phyloP scores from a whole-genome alignment of 2,329 filamentous ascomycete genomes.

The Helicocarpus griseus region DNA sequence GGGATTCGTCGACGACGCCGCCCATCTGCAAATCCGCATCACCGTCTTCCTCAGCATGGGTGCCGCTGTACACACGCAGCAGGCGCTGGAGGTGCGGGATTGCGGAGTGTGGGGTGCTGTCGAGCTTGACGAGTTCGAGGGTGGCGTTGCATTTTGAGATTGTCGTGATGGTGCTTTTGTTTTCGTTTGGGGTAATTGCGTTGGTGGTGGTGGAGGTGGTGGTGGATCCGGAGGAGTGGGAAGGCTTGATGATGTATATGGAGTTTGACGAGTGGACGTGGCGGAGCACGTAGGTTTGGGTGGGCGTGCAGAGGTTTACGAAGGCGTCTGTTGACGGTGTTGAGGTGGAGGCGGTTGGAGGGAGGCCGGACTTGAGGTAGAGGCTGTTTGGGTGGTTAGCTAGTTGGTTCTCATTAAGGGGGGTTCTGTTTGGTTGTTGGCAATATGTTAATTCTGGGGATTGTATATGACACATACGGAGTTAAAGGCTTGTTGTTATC shows the following conservation, averaged over 20 bases:
- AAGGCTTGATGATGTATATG: slow-evolving; percentile 44
- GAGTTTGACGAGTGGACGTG: slow-evolving; percentile 59
- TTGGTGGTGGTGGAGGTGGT: slow-evolving; percentile 6
- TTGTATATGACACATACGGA: slow-evolving; percentile 18
- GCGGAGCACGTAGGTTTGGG: slow-evolving; percentile 49
- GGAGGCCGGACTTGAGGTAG: slow-evolving; percentile 26
- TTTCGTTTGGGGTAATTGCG: too few relatives aligned
- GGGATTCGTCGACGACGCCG: slow-evolving; percentile 10
- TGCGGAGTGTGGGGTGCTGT: slow-evolving; percentile 20
- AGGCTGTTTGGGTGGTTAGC: not conserved
- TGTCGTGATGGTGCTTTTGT: slow-evolving; percentile 23
- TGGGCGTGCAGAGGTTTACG: slow-evolving; percentile 50
- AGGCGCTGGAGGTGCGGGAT: slow-evolving; percentile 20
- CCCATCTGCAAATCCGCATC: slow-evolving; percentile 10
- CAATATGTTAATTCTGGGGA: not conserved
- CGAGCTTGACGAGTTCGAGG: slow-evolving; percentile 33
- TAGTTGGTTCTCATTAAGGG: not conserved
- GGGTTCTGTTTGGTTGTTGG: not conserved
- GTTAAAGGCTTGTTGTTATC: slow-evolving; percentile 7
- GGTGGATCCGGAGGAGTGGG: slow-evolving; percentile 10
- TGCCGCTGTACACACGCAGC: slow-evolving; percentile 22
- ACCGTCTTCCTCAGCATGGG: slow-evolving; percentile 9
- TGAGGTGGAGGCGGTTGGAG: slow-evolving; percentile 5
- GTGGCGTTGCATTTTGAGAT: slow-evolving; percentile 38
- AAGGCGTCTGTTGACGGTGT: slow-evolving; percentile 24